These are phyloP conservation scores for Penicillium malachiteum DNA, from an alignment of 495 filamentous ascomycete species.

Conservation along the genomic window DNA sequence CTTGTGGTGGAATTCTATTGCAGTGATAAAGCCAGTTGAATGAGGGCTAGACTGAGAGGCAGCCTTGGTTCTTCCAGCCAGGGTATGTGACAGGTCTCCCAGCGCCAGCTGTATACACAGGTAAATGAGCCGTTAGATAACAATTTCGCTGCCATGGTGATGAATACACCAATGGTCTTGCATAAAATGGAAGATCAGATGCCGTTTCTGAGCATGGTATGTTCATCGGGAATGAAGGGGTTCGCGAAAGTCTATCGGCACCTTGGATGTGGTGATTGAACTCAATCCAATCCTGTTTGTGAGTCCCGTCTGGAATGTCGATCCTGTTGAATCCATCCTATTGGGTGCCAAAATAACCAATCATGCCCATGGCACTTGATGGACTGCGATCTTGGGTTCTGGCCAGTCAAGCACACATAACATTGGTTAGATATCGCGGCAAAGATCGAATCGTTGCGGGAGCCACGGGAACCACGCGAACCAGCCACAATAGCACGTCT, in stretches of 20 bases:
- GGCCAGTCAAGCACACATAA: neutral
- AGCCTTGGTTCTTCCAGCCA: neutral
- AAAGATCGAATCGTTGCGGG: neutral
- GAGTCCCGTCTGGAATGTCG: neutral
- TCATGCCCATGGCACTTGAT: neutral
- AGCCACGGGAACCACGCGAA: neutral
- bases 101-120: neutral
- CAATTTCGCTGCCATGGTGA: neutral
- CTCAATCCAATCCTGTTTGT: neutral
- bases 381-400: neutral
- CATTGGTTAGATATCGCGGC: neutral
- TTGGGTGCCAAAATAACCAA: neutral
- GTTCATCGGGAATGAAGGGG: slow-evolving; percentile 21
- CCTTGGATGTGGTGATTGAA: neutral
- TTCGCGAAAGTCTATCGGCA: neutral
- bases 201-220: slow-evolving; percentile 10
- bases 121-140: neutral
- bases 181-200: slow-evolving; percentile 3
- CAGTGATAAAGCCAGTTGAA: slow-evolving; percentile 8
- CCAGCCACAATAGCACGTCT: neutral
- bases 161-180: slow-evolving; percentile 2
- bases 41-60: slow-evolving; percentile 6
- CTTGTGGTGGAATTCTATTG: neutral
- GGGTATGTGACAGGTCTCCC: neutral
- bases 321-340: neutral